Evolutionary conservation across 2,329 filamentous ascomycete species (phyloP).

Genomic region (Hypoxylon rubiginosum): DNA sequence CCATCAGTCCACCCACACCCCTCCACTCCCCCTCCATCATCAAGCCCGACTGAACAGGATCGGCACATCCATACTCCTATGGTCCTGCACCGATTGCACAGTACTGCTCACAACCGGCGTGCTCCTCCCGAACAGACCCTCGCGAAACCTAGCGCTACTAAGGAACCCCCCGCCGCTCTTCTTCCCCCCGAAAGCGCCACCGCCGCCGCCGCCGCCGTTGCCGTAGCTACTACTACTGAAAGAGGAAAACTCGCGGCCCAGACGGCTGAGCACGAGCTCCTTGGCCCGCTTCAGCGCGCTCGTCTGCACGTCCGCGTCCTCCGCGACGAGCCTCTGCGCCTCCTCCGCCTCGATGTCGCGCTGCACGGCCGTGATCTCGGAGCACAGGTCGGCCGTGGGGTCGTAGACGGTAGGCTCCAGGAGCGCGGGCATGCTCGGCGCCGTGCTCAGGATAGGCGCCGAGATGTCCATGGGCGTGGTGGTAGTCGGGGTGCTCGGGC

Average conservation of each 20-base stretch:
- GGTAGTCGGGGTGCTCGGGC: constrained; percentile 48
- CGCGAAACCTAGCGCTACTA: constrained; percentile 56
- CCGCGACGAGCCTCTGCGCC: constrained; percentile 67
- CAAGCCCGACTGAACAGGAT: constrained; percentile 66
- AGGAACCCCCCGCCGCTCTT: constrained; percentile 52
- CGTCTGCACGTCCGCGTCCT: constrained; percentile 68
- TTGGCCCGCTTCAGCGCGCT: constrained; percentile 70
- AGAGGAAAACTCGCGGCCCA: constrained; percentile 65
- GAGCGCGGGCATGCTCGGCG: constrained; percentile 62
- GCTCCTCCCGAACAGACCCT: constrained; percentile 59
- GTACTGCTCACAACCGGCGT: constrained; percentile 32
- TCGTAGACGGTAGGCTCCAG: constrained; percentile 71
- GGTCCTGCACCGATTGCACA: constrained; percentile 46
- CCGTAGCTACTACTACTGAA: constrained; percentile 20
- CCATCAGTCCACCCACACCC: neutral
- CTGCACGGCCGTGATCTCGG: constrained; percentile 69
- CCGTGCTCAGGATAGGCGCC: constrained; percentile 63
- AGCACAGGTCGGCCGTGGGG: constrained; percentile 57
- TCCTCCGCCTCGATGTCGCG: constrained; percentile 70
- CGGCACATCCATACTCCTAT: constrained; percentile 68
- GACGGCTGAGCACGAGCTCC: constrained; percentile 70
- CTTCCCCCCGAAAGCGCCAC: constrained; percentile 42
- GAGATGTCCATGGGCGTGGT: constrained; percentile 57
- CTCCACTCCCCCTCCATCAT: no score
- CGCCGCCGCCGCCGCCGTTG: constrained; percentile 49